A percentile compares a stretch with the other conserved stretches of the same genome.
Evolutionary conservation across 2,329 filamentous ascomycete genomes (phyloP).

Genomic region (Penicillium sp.): DNA sequence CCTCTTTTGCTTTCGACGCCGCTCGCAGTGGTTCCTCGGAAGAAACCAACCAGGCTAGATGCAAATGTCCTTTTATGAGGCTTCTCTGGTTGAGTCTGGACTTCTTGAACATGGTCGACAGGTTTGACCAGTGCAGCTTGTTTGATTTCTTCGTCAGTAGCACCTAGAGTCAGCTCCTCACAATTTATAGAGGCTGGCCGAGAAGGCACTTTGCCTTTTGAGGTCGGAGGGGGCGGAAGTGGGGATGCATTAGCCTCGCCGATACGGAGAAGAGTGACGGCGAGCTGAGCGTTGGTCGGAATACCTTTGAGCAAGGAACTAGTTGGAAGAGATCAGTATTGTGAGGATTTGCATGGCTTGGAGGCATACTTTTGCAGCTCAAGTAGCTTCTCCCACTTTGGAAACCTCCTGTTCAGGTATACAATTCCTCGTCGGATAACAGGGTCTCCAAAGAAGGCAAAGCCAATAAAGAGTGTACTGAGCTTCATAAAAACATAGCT

Average conservation of each 20-base stretch:
- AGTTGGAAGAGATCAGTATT: constrained; percentile 20
- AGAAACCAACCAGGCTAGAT: constrained; percentile 58
- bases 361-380: constrained; percentile 61
- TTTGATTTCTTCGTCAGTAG: constrained; percentile 64
- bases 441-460: constrained; percentile 78
- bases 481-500: constrained; percentile 65
- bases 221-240: constrained; percentile 61
- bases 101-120: constrained; percentile 30
- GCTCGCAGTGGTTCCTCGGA: constrained; percentile 69
- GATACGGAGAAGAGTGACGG: constrained; percentile 75
- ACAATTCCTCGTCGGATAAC: constrained; percentile 61
- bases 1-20: constrained; percentile 70
- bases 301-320: constrained; percentile 73
- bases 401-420: constrained; percentile 53
- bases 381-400: constrained; percentile 72
- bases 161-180: constrained; percentile 58
- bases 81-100: not conserved
- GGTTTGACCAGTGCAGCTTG: constrained; percentile 58
- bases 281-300: constrained; percentile 81
- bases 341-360: too few relatives aligned
- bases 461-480: constrained; percentile 65
- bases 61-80: constrained; percentile 38
- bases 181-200: constrained; percentile 54
- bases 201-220: constrained; percentile 48
- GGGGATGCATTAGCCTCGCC: constrained; percentile 80